Evolutionary conservation across 2,329 filamentous ascomycete species (phyloP).

Genomic region (Akanthomyces lecanii): DNA sequence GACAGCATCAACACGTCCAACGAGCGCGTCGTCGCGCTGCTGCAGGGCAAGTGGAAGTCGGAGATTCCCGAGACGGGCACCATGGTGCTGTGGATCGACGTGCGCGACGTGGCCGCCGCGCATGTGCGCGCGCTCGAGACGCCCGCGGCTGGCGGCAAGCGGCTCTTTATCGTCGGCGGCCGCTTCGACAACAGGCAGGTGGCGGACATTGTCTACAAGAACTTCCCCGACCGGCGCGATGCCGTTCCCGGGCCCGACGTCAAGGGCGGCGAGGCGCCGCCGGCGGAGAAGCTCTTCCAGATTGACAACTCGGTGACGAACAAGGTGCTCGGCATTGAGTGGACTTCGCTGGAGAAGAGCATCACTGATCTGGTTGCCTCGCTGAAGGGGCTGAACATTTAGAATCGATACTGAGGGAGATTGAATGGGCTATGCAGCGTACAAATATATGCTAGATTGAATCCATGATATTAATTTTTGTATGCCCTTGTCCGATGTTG

Average conservation of each 20-base stretch:
- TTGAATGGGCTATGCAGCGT: too few species aligned
- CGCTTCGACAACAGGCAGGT: constrained; percentile 45
- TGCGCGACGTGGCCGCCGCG: constrained; percentile 50
- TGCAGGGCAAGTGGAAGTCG: constrained; percentile 47
- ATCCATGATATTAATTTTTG: constrained; percentile 2
- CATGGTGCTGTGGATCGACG: constrained; percentile 50
- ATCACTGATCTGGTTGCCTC: constrained; percentile 61
- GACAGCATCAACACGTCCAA: constrained; percentile 51
- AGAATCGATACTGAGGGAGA: neutral
- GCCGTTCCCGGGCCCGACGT: constrained; percentile 42
- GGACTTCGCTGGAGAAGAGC: constrained; percentile 56
- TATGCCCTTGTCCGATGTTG: neutral
- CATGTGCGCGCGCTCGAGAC: constrained; percentile 50
- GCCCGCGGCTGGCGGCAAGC: constrained; percentile 43
- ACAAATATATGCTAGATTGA: neutral
- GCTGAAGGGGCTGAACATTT: constrained; percentile 45
- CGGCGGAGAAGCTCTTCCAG: constrained; percentile 42
- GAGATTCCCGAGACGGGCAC: constrained; percentile 38
- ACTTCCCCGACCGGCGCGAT: constrained; percentile 48
- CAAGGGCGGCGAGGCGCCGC: constrained; percentile 39
- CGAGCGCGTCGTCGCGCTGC: constrained; percentile 45
- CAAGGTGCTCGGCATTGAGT: constrained; percentile 59
- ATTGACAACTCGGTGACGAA: constrained; percentile 57
- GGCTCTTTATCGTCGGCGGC: constrained; percentile 48
- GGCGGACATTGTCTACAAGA: constrained; percentile 38